A percentile compares a stretch with the other conserved stretches of the same genome.
Conservation (phyloP, 2,329 filamentous ascomycete species). For the Aspergillus brunneoviolaceus region DNA sequence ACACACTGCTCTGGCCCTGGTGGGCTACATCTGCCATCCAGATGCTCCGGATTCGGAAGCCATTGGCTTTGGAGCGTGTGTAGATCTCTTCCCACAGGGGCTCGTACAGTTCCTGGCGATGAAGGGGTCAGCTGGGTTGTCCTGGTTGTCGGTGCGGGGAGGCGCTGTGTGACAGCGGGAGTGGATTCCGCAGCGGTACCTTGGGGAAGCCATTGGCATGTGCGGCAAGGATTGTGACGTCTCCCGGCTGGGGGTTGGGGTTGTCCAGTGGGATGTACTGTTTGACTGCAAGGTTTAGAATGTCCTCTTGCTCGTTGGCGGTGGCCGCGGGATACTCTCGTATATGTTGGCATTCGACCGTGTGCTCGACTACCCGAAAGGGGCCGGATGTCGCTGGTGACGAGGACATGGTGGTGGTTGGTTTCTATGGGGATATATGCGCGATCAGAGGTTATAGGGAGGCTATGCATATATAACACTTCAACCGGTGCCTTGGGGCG, state of each 20-base stretch:
- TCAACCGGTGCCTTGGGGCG: neutral
- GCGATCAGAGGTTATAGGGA: neutral
- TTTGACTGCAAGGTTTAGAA: conserved; percentile 73
- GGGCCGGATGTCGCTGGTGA: conserved; percentile 47
- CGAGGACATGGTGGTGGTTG: conserved; percentile 30
- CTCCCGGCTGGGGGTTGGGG: conserved; percentile 64
- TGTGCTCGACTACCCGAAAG: conserved; percentile 68
- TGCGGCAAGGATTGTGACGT: conserved; percentile 80
- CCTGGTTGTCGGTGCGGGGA: neutral
- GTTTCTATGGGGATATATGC: neutral
- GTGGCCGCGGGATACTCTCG: conserved; percentile 77
- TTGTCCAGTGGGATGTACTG: conserved; percentile 81
- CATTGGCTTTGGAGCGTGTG: conserved; percentile 54
- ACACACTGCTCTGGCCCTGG: conserved; percentile 73
- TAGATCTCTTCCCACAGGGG: conserved; percentile 85
- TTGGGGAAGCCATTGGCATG: conserved; percentile 95
- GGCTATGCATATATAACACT: neutral
- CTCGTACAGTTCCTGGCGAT: conserved; percentile 77
- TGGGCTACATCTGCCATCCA: conserved; percentile 90
- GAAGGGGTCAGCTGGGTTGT: conserved; percentile 5
- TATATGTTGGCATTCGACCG: conserved; percentile 72
- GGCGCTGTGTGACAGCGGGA: neutral
- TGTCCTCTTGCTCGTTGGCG: conserved; percentile 69
- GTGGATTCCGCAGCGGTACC: conserved; percentile 45
- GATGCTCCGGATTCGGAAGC: conserved; percentile 73